Percentiles rank a stretch among this genome's conserved stretches.
phyloP scores from a whole-genome alignment of 139 green algal species.

The Mesotaenium endlicherianum region DNA sequence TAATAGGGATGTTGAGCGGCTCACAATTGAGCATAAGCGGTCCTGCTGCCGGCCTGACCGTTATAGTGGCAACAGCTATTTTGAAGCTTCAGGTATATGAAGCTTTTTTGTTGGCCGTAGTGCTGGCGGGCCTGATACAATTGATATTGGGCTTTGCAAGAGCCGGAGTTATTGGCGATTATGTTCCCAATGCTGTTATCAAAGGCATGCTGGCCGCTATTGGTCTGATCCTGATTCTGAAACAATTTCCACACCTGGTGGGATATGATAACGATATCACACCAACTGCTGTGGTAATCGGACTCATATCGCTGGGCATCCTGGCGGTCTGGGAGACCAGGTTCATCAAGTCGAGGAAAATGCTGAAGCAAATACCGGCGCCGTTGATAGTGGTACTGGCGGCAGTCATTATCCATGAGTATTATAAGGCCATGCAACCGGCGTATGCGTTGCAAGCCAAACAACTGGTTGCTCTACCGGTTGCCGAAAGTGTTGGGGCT shows the following conservation, averaged over 20 bases:
- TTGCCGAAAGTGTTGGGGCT: neutral
- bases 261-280: too few species aligned
- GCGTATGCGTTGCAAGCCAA: neutral
- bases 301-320: neutral
- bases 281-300: neutral
- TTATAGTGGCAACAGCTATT: too few species aligned
- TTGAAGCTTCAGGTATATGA: too few species aligned
- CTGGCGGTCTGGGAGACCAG: neutral
- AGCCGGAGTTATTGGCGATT: neutral
- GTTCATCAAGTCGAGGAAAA: neutral
- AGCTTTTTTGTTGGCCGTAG: neutral
- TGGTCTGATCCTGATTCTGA: neutral
- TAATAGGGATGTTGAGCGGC: neutral
- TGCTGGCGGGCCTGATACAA: neutral
- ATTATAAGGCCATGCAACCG: neutral
- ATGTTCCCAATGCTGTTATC: neutral
- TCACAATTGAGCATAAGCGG: neutral
- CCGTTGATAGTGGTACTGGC: neutral
- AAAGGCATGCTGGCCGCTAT: neutral
- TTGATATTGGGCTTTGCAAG: neutral
- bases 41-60: neutral
- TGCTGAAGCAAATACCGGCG: neutral
- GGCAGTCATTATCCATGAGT: neutral
- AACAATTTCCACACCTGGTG: too few species aligned
- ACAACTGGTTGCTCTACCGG: neutral